Evolutionary conservation across 768 basidiomycete genomes (phyloP).

Genomic region (Mycena chlorophos): DNA sequence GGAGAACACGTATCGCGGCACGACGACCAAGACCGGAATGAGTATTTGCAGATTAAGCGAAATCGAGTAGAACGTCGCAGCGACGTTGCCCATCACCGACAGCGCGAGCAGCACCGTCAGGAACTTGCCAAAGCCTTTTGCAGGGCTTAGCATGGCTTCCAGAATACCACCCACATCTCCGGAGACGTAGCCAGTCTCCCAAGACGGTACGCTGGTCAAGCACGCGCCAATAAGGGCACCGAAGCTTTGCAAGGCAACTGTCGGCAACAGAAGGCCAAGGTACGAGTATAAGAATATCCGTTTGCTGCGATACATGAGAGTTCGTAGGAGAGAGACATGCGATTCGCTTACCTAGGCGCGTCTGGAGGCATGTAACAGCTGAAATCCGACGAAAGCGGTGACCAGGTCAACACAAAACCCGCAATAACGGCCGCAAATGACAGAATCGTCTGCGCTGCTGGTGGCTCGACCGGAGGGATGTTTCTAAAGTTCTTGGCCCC

Average conservation of each 20-base stretch:
- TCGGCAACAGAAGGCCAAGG: constrained; percentile 64
- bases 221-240: constrained; percentile 71
- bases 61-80: constrained; percentile 80
- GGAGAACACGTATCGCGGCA: constrained; percentile 80
- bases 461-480: constrained; percentile 49
- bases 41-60: constrained; percentile 72
- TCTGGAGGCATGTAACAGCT: constrained; percentile 65
- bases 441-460: constrained; percentile 54
- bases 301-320: constrained; percentile 41
- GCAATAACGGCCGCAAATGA: constrained; percentile 70
- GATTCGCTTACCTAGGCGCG: constrained; percentile 53
- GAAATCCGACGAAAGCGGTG: constrained; percentile 68
- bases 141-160: constrained; percentile 68
- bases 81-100: constrained; percentile 80
- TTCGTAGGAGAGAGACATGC: neutral
- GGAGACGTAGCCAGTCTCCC: constrained; percentile 57
- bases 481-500: constrained; percentile 67
- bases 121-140: constrained; percentile 74
- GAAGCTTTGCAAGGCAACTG: constrained; percentile 46
- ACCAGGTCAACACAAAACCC: constrained; percentile 70
- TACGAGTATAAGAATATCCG: constrained; percentile 71
- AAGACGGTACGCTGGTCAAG: constrained; percentile 54
- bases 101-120: constrained; percentile 78
- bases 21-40: constrained; percentile 53
- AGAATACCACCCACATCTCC: constrained; percentile 72